phyloP scores from a whole-genome alignment of 441 rosid species.

The Erodium trifolium region DNA sequence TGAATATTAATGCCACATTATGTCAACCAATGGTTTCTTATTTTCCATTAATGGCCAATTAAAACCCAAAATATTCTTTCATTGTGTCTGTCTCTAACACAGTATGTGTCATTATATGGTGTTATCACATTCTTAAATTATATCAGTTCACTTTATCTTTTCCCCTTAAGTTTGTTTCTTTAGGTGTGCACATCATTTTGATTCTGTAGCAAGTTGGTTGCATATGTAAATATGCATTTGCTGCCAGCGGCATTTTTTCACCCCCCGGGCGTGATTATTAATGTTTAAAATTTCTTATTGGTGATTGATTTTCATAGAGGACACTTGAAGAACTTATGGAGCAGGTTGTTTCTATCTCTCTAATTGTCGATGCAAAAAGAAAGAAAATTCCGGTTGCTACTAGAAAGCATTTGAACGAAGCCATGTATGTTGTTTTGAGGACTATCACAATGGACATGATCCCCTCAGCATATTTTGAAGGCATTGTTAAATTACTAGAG shows the following conservation, averaged over 20 bases:
- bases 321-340: constrained; percentile 71
- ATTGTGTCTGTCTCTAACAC: not conserved
- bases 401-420: constrained; percentile 51
- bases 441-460: constrained; percentile 44
- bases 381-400: constrained; percentile 39
- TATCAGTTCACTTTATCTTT: not conserved
- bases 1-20: not conserved
- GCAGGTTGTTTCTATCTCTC: constrained; percentile 50
- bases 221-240: no score
- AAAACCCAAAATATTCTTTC: not conserved
- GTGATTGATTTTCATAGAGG: constrained; percentile 35
- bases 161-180: not conserved
- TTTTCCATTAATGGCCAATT: not conserved
- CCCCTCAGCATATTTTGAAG: constrained; percentile 69
- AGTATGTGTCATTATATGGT: not conserved
- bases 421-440: constrained; percentile 52
- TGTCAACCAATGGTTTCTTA: not conserved
- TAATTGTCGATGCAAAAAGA: constrained; percentile 41
- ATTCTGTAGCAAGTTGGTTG: not conserved
- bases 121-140: not conserved
- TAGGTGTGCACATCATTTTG: not conserved
- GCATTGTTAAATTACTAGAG: constrained; percentile 59
- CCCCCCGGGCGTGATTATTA: not conserved
- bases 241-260: no score
- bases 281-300: not conserved